These are phyloP conservation scores for Lyophyllum decastes DNA, from an alignment of 768 basidiomycete species.

Conservation along the genomic window DNA sequence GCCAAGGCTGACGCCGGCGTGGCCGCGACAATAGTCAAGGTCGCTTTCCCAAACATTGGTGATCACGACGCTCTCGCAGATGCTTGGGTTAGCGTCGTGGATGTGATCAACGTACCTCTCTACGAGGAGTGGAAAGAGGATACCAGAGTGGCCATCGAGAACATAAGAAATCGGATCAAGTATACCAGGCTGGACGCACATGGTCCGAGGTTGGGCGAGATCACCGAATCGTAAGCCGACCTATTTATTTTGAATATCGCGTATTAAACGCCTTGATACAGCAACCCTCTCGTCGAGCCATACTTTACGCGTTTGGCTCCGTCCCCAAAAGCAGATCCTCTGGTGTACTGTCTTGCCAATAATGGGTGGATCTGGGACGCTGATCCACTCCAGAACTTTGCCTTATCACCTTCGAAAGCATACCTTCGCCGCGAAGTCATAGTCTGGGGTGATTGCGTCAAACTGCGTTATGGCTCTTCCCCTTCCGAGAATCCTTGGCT, in stretches of 20 bases:
- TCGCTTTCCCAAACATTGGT: slow-evolving; percentile 55
- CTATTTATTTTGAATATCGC: slow-evolving; percentile 2
- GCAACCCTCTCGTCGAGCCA: slow-evolving; percentile 81
- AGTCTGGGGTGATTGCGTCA: slow-evolving; percentile 98
- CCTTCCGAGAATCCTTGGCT: slow-evolving; percentile 89
- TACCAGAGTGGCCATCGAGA: slow-evolving; percentile 67
- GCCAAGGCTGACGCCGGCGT: slow-evolving; percentile 60
- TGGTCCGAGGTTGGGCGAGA: slow-evolving; percentile 84
- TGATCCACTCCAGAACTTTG: slow-evolving; percentile 93
- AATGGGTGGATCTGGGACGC: slow-evolving; percentile 99
- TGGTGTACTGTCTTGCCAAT: slow-evolving; percentile 84
- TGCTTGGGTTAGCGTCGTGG: slow-evolving; percentile 77
- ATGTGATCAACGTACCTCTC: slow-evolving; percentile 85
- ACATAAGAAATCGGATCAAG: slow-evolving; percentile 72
- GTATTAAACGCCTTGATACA: slow-evolving; percentile 28
- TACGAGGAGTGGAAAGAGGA: slow-evolving; percentile 90
- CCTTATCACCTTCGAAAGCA: slow-evolving; percentile 86
- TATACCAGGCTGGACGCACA: slow-evolving; percentile 81
- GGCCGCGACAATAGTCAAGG: slow-evolving; percentile 76
- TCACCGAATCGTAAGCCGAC: slow-evolving; percentile 63
- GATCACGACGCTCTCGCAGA: slow-evolving; percentile 59
- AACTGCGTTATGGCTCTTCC: slow-evolving; percentile 87
- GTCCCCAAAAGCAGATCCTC: slow-evolving; percentile 41
- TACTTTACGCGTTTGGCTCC: slow-evolving; percentile 87
- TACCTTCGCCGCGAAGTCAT: slow-evolving; percentile 97